Conservation (phyloP, 1,284 basidiomycete genomes). For the Entoloma clypeatum region DNA sequence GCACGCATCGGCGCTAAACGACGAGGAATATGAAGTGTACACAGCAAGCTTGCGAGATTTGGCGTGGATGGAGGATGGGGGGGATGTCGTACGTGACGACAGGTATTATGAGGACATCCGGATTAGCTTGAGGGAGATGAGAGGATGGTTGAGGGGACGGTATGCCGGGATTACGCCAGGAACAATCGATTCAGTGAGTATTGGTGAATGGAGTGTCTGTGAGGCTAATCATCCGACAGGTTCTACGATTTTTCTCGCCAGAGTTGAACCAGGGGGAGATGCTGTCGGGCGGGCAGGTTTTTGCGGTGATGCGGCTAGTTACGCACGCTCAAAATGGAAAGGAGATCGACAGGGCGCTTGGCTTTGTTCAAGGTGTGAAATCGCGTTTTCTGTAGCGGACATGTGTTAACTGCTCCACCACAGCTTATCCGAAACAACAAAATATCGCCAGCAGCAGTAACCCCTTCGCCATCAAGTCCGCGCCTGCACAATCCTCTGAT, state of each 20-base stretch:
- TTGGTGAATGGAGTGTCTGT: neutral
- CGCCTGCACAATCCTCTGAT: slow-evolving; percentile 16
- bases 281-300: slow-evolving; percentile 68
- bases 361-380: slow-evolving; percentile 66
- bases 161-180: slow-evolving; percentile 49
- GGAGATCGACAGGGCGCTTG: slow-evolving; percentile 55
- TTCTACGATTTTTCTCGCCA: slow-evolving; percentile 60
- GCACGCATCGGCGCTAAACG: slow-evolving; percentile 70
- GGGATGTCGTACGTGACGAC: slow-evolving; percentile 33
- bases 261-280: slow-evolving; percentile 46
- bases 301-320: slow-evolving; percentile 64
- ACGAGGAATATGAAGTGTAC: slow-evolving; percentile 64
- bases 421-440: slow-evolving; percentile 1
- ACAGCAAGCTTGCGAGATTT: slow-evolving; percentile 59
- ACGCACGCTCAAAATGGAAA: slow-evolving; percentile 59
- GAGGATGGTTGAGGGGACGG: slow-evolving; percentile 72
- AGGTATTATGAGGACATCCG: slow-evolving; percentile 46
- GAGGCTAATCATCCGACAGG: slow-evolving; percentile 38
- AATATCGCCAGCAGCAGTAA: slow-evolving; percentile 1
- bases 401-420: slow-evolving; percentile 13
- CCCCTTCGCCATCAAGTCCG: slow-evolving; percentile 20
- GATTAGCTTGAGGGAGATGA: slow-evolving; percentile 58
- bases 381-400: neutral
- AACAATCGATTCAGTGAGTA: slow-evolving; percentile 57
- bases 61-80: slow-evolving; percentile 32